Evolutionary conservation across 2,329 filamentous ascomycete genomes (phyloP).

Genomic region (Emergomyces orientalis): DNA sequence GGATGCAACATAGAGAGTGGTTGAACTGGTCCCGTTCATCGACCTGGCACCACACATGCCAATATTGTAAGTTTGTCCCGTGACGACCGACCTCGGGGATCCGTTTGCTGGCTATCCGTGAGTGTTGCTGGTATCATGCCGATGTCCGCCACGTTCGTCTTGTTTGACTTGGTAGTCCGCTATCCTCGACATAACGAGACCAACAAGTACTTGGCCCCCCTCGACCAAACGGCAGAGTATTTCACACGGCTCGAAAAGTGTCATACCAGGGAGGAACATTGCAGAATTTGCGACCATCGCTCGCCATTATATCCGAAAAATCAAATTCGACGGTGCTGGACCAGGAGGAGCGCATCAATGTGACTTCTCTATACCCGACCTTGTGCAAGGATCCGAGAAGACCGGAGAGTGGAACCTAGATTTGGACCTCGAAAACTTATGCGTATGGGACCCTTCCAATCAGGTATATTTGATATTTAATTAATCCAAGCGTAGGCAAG

Average conservation of each 20-base stretch:
- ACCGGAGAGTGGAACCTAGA: not conserved
- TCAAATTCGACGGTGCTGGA: not conserved
- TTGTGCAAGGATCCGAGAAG: not conserved
- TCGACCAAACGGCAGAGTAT: slow-evolving; percentile 37
- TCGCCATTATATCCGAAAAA: not conserved
- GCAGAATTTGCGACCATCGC: not conserved
- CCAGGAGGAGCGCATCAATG: not conserved
- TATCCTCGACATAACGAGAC: slow-evolving; percentile 30
- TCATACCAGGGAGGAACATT: not conserved
- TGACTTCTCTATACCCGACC: not conserved
- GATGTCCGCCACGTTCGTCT: slow-evolving; percentile 31
- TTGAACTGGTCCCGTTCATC: slow-evolving; percentile 29
- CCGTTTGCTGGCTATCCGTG: slow-evolving; percentile 5
- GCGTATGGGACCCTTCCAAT: not conserved
- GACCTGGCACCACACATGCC: slow-evolving; percentile 28
- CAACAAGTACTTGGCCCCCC: slow-evolving; percentile 29
- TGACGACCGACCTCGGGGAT: not conserved
- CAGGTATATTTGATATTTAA: not conserved
- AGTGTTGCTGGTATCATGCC: slow-evolving; percentile 32
- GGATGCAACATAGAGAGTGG: slow-evolving; percentile 24
- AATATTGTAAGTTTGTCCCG: slow-evolving; percentile 24
- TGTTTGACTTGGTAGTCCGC: slow-evolving; percentile 37
- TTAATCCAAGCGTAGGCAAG: not conserved
- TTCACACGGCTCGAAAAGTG: slow-evolving; percentile 34
- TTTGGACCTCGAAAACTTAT: not conserved